Evolutionary conservation across 768 basidiomycete genomes (phyloP).

Genomic region (Lyophyllum decastes): DNA sequence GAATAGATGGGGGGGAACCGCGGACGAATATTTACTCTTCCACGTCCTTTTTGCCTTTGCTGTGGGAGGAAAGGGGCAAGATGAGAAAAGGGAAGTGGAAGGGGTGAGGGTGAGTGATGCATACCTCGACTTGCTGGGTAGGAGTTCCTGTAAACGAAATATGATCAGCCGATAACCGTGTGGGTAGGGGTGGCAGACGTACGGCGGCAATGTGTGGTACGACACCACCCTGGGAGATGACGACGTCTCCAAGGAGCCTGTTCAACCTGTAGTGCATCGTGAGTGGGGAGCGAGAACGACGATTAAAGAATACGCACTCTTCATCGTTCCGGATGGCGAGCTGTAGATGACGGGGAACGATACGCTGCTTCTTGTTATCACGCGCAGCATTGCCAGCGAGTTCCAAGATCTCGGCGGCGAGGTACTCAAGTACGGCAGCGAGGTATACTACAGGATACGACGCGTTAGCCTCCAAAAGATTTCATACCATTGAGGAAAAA

Average conservation of each 20-base stretch:
- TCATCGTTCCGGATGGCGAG: constrained; percentile 95
- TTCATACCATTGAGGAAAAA: background rate
- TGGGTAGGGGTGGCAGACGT: constrained; percentile 15
- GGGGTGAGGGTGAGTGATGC: background rate
- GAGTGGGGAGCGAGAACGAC: background rate
- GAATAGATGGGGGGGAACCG: constrained; percentile 14
- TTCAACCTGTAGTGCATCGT: constrained; percentile 50
- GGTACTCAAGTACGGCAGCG: constrained; percentile 90
- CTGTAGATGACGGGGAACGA: constrained; percentile 93
- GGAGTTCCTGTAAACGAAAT: constrained; percentile 33
- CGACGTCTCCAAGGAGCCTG: constrained; percentile 74
- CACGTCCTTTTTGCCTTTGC: constrained; percentile 42
- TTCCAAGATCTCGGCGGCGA: constrained; percentile 93
- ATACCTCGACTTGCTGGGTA: constrained; percentile 42
- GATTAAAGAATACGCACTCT: constrained; percentile 51
- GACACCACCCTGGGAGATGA: constrained; percentile 96
- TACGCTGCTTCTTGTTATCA: constrained; percentile 94
- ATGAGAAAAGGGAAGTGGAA: background rate
- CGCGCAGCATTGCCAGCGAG: constrained; percentile 89
- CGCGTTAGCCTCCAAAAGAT: background rate
- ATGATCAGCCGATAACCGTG: background rate
- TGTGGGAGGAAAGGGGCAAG: constrained; percentile 12
- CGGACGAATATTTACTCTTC: constrained; percentile 30
- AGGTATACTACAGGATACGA: constrained; percentile 65
- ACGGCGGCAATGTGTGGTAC: constrained; percentile 73